Evolutionary conservation across 352 stramenopile genomes (phyloP).

Genomic region (Phytophthora palmivora): DNA sequence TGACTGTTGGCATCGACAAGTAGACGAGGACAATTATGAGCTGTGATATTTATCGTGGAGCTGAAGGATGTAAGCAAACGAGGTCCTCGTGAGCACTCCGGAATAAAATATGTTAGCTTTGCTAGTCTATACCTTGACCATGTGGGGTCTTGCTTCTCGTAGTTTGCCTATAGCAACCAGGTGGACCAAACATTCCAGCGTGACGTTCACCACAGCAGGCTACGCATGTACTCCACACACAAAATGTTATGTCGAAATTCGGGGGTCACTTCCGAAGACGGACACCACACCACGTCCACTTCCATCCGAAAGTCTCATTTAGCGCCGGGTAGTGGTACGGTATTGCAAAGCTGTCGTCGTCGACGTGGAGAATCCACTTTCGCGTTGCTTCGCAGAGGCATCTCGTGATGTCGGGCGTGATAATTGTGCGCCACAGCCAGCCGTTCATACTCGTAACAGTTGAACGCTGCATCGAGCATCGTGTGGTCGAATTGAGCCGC

Average conservation of each 20-base stretch:
- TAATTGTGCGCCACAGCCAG: conserved; percentile 22
- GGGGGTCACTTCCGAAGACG: too few relatives aligned
- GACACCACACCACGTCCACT: conserved; percentile 11
- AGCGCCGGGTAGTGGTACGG: conserved; percentile 21
- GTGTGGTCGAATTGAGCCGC: conserved; percentile 14
- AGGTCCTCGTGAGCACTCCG: conserved; percentile 15
- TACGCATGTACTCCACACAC: too few relatives aligned
- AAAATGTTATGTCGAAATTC: too few relatives aligned
- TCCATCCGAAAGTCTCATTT: conserved; percentile 19
- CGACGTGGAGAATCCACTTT: conserved; percentile 24
- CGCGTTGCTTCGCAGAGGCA: conserved; percentile 3
- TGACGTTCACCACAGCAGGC: background rate
- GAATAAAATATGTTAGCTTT: conserved; percentile 29
- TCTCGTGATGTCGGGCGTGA: background rate
- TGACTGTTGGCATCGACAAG: conserved; percentile 41
- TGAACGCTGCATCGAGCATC: conserved; percentile 9
- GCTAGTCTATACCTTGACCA: background rate
- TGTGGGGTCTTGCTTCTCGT: background rate
- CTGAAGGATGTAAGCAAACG: conserved; percentile 16
- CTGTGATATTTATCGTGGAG: conserved; percentile 43
- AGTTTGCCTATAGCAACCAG: background rate
- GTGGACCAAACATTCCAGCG: background rate
- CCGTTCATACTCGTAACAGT: conserved; percentile 18
- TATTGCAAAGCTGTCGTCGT: background rate
- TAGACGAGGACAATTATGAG: conserved; percentile 28